Evolutionary conservation across 2,329 filamentous ascomycete species (phyloP), one percentile per base, ranked within the genome.

Genomic region (Aspergillaceae sp.): DNA sequence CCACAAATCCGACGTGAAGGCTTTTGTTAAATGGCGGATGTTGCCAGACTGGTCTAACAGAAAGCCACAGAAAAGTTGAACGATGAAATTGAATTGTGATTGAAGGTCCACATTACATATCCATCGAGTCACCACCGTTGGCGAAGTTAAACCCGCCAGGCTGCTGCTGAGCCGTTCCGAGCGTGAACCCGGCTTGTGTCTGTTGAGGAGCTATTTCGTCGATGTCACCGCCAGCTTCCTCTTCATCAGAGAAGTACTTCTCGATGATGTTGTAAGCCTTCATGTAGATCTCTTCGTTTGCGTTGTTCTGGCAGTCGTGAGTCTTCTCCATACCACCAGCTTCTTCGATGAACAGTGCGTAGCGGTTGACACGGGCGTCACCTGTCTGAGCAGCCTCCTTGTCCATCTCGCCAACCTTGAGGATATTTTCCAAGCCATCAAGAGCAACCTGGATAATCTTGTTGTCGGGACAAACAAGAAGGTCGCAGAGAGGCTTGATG

Each of bases 251-350:
- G 76, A 98, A 98, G 80, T 98, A 98, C 77, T 96, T 96, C 79
- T 98, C 92, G 57, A 98, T 98, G 72, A 98, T 98, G 79, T 94
- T 97, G 79, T 97, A 98, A 0, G 92, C 92, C 82, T 98, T 98
- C 91, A 98, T 97, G 79, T 98, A 98, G 60, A 98, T 98, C 74
- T 98, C 92, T 74, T 98, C 92, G 73, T 98, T 98, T 75, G 91
- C 91, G 63, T 98, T 98, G 76, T 94, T 96, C 77, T 98, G 92
- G 80, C 92, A 97, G 60, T 97, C 91, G 74, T 98, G 92, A 59
- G 98, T 97, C 84, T 97, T 97, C 77, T 97, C 92, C 92, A 98
- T 98, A 56, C 92, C 92, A 63, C 89, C 88, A 57, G 90, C 94
- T 72, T 98, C 92, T 73, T 98, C 92, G 57, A 98, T 98, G 73